A percentile compares a stretch with the other conserved stretches of the same genome.
These are phyloP conservation scores for Graphilbum fragrans DNA, from an alignment of 2,329 filamentous ascomycete species.

Conservation along the genomic window DNA sequence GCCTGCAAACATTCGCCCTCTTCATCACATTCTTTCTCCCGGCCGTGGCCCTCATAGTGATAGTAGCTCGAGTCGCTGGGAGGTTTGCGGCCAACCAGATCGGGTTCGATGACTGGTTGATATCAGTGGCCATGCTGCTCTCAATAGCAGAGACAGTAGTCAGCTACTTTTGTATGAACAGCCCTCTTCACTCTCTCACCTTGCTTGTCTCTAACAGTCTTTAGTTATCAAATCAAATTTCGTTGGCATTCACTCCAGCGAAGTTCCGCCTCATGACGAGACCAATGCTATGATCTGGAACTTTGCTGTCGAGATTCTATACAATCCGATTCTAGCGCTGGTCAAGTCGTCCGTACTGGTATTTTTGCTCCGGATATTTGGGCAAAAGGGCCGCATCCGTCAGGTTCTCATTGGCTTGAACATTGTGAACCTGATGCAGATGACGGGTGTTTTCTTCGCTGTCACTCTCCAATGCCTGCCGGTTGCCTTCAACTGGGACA, in stretches of 20 bases:
- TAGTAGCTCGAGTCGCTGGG: slow-evolving; percentile 13
- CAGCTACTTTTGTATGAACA: slow-evolving; percentile 5
- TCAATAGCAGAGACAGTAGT: slow-evolving; percentile 6
- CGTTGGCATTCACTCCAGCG: slow-evolving; percentile 8
- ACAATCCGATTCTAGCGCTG: slow-evolving; percentile 15
- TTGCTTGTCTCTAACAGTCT: background rate
- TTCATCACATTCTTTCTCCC: slow-evolving; percentile 16
- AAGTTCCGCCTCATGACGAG: slow-evolving; percentile 7
- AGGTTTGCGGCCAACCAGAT: slow-evolving; percentile 13
- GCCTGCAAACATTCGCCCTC: slow-evolving; percentile 11
- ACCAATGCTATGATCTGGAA: slow-evolving; percentile 7
- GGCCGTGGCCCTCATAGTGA: slow-evolving; percentile 12
- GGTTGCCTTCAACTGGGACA: slow-evolving; percentile 30
- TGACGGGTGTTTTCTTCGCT: slow-evolving; percentile 19
- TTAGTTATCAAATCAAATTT: slow-evolving; percentile 8
- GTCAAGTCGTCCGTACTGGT: slow-evolving; percentile 22
- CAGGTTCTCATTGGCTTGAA: slow-evolving; percentile 17
- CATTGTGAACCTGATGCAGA: slow-evolving; percentile 17
- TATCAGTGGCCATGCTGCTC: slow-evolving; percentile 8
- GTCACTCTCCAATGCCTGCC: slow-evolving; percentile 27
- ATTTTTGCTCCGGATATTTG: slow-evolving; percentile 19
- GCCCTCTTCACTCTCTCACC: too few species aligned
- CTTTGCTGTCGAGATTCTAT: slow-evolving; percentile 9
- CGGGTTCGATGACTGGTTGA: slow-evolving; percentile 8
- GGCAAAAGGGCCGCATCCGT: slow-evolving; percentile 16